Evolutionary conservation across 2,329 filamentous ascomycete genomes (phyloP).

Genomic region (Laburnicola sp.): DNA sequence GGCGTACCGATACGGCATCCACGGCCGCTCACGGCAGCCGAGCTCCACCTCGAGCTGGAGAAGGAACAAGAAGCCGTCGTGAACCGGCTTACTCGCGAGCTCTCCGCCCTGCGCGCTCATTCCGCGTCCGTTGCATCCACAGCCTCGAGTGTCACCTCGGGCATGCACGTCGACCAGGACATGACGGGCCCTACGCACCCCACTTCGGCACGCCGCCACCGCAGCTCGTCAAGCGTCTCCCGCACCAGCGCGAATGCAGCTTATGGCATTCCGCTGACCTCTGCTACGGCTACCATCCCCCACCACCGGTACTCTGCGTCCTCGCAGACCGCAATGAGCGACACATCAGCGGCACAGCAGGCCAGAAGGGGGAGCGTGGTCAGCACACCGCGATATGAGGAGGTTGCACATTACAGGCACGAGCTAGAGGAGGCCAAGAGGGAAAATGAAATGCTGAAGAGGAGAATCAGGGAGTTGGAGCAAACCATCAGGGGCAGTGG

Average conservation of each 20-base stretch:
- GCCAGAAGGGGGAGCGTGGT: conserved; percentile 39
- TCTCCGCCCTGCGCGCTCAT: conserved; percentile 76
- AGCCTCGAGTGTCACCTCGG: conserved; percentile 57
- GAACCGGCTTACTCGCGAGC: conserved; percentile 88
- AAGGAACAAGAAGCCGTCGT: conserved; percentile 96
- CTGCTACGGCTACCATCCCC: conserved; percentile 28
- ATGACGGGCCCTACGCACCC: conserved; percentile 56
- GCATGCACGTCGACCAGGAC: conserved; percentile 49
- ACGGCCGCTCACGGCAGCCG: conserved; percentile 81
- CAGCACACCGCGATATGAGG: conserved; percentile 47
- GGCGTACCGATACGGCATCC: conserved; percentile 80
- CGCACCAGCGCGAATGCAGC: conserved; percentile 25
- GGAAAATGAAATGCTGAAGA: conserved; percentile 54
- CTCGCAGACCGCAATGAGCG: conserved; percentile 31
- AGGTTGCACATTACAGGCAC: conserved; percentile 48
- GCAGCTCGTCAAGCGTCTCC: conserved; percentile 59
- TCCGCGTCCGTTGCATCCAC: conserved; percentile 66
- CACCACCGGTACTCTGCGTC: conserved; percentile 41
- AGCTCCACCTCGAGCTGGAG: conserved; percentile 86
- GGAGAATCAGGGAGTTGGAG: conserved; percentile 53
- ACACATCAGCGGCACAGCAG: conserved; percentile 27
- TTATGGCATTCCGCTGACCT: conserved; percentile 23
- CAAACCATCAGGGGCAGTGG: conserved; percentile 39
- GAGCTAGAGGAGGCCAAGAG: conserved; percentile 55
- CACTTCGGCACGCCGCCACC: conserved; percentile 58